phyloP scores from a whole-genome alignment of 2,329 filamentous ascomycete genomes.

The Trichoderma brevicompactum region DNA sequence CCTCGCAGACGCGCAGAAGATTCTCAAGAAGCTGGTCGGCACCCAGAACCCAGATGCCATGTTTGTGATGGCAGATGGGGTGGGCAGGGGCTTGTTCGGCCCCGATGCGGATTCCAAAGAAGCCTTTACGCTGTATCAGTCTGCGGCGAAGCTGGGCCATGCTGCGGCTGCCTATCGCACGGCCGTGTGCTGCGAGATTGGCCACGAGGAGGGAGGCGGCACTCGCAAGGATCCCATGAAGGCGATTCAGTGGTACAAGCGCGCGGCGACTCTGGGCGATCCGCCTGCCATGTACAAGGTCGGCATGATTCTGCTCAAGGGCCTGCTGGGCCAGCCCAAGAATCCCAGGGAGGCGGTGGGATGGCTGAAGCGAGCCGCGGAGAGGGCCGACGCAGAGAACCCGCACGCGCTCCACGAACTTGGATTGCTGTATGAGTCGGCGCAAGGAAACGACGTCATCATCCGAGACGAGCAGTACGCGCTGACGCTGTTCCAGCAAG shows the following conservation, averaged over 20 bases:
- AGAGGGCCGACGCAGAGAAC: constrained; percentile 85
- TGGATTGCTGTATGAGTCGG: constrained; percentile 67
- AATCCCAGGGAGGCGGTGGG: constrained; percentile 85
- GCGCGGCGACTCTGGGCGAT: constrained; percentile 87
- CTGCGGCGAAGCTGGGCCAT: constrained; percentile 87
- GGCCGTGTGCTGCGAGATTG: constrained; percentile 96
- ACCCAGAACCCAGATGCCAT: constrained; percentile 81
- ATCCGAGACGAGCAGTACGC: constrained; percentile 83
- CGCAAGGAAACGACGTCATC: constrained; percentile 70
- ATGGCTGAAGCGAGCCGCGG: constrained; percentile 92
- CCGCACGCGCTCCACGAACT: constrained; percentile 95
- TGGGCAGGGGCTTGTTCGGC: constrained; percentile 80
- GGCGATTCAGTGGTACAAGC: constrained; percentile 97
- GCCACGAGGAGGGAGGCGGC: constrained; percentile 90
- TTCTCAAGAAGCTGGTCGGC: constrained; percentile 82
- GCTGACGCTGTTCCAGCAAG: constrained; percentile 79
- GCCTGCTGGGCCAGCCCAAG: constrained; percentile 81
- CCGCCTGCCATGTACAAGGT: constrained; percentile 97
- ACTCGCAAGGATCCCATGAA: constrained; percentile 90
- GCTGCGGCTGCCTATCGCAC: constrained; percentile 88
- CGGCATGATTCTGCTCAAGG: constrained; percentile 94
- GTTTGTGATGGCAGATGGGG: constrained; percentile 90
- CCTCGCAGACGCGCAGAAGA: constrained; percentile 83
- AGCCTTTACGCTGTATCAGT: constrained; percentile 91
- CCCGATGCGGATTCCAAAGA: constrained; percentile 84